phyloP scores from a whole-genome alignment of 768 basidiomycete species.

The Lyophyllum atratum region DNA sequence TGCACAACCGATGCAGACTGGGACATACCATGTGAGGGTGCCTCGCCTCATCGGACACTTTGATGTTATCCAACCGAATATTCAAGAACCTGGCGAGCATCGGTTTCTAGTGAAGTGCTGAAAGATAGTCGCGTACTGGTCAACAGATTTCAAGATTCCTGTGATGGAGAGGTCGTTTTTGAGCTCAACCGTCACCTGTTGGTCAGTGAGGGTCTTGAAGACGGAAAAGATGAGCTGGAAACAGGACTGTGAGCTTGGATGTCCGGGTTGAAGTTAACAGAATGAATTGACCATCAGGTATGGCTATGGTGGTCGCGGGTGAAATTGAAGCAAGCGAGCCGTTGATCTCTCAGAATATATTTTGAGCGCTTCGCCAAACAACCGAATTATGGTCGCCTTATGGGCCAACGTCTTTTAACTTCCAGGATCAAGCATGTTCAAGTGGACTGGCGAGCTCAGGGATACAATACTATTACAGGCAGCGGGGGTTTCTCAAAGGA shows the following conservation, averaged over 20 bases:
- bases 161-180: slow-evolving; percentile 99
- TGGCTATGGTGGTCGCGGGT: not conserved
- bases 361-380: not conserved
- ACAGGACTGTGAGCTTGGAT: not conserved
- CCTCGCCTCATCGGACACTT: slow-evolving; percentile 86
- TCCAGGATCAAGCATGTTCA: not conserved
- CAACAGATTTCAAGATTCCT: slow-evolving; percentile 94
- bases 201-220: slow-evolving; percentile 98
- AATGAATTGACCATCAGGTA: not conserved
- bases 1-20: not conserved
- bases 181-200: slow-evolving; percentile 94
- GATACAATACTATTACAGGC: not conserved
- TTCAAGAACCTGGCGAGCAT: slow-evolving; percentile 74
- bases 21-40: slow-evolving; percentile 93
- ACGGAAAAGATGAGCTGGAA: slow-evolving; percentile 91
- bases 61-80: slow-evolving; percentile 93
- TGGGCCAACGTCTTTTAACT: too few species aligned
- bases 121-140: slow-evolving; percentile 66
- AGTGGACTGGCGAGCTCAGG: not conserved
- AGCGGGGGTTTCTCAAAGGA: not conserved
- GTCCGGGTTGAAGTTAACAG: not conserved
- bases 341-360: too few species aligned
- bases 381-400: too few species aligned
- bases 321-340: too few species aligned
- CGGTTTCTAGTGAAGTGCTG: not conserved